These are phyloP conservation scores for Globisporangium spiculum DNA, from an alignment of 352 stramenopile species.

Conservation along the genomic window DNA sequence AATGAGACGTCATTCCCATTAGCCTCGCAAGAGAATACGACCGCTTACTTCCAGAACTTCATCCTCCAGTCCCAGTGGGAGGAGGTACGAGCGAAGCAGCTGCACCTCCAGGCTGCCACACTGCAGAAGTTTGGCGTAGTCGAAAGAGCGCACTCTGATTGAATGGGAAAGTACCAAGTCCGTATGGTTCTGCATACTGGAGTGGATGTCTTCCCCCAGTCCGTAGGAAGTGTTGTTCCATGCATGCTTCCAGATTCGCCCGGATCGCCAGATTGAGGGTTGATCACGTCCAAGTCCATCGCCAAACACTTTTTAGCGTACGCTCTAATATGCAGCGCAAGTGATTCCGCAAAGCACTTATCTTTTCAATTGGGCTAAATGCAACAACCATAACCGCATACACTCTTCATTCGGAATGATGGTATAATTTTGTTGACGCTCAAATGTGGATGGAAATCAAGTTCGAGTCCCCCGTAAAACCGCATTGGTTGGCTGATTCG, in stretches of 20 bases:
- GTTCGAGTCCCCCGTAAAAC: no score
- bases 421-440: background rate
- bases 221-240: no score
- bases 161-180: no score
- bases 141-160: background rate
- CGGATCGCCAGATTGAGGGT: no score
- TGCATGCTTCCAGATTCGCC: no score
- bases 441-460: background rate
- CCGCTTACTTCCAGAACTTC: constrained; percentile 9
- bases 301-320: background rate
- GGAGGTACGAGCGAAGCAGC: background rate
- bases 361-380: no score
- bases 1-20: no score
- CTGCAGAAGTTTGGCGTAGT: background rate
- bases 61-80: constrained; percentile 4
- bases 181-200: no score
- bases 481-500: background rate
- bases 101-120: background rate
- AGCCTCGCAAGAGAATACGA: background rate
- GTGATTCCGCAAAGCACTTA: no score
- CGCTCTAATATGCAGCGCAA: no score
- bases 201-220: no score
- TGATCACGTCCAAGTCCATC: no score
- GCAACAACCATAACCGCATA: background rate
- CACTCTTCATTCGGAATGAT: background rate